These are phyloP conservation scores for Cystobasidium sp. DNA, from an alignment of 1,284 basidiomycete genomes.

Conservation along the genomic window DNA sequence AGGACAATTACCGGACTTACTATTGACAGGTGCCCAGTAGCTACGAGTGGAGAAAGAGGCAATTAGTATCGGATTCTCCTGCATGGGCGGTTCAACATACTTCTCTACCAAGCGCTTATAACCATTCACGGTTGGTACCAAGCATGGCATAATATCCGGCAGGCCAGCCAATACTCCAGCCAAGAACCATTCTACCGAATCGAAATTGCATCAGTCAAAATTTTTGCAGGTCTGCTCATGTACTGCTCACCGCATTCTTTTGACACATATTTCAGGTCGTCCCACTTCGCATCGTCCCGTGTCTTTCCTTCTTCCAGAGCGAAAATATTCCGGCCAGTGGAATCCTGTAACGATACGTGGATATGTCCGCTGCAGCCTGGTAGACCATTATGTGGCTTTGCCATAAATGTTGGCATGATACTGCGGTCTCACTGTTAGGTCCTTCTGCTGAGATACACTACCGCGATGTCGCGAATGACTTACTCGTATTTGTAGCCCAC, in stretches of 20 bases:
- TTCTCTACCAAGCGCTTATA: conserved; percentile 87
- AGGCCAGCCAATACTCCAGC: conserved; percentile 88
- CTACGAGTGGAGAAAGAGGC: conserved; percentile 17
- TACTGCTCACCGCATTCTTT: conserved; percentile 72
- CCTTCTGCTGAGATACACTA: conserved; percentile 69
- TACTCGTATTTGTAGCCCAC: conserved; percentile 44
- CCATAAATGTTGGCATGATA: conserved; percentile 95
- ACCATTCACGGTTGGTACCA: conserved; percentile 54
- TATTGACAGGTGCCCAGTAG: conserved; percentile 53
- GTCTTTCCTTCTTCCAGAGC: conserved; percentile 68
- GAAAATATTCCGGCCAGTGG: conserved; percentile 76
- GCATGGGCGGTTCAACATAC: neutral
- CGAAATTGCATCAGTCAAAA: neutral
- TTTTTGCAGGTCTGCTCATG: neutral
- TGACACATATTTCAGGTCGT: conserved; percentile 83
- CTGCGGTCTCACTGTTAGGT: conserved; percentile 63
- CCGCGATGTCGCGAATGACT: neutral
- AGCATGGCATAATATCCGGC: conserved; percentile 65
- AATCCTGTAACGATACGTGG: conserved; percentile 82
- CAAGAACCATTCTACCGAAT: conserved; percentile 65
- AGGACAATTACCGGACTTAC: conserved; percentile 5
- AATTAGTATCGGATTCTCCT: neutral
- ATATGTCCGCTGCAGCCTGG: conserved; percentile 64
- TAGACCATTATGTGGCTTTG: conserved; percentile 68
- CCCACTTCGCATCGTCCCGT: conserved; percentile 69